These are phyloP conservation scores for Picea sitchensis DNA, from an alignment of 75 land plant species.

Conservation along the genomic window DNA sequence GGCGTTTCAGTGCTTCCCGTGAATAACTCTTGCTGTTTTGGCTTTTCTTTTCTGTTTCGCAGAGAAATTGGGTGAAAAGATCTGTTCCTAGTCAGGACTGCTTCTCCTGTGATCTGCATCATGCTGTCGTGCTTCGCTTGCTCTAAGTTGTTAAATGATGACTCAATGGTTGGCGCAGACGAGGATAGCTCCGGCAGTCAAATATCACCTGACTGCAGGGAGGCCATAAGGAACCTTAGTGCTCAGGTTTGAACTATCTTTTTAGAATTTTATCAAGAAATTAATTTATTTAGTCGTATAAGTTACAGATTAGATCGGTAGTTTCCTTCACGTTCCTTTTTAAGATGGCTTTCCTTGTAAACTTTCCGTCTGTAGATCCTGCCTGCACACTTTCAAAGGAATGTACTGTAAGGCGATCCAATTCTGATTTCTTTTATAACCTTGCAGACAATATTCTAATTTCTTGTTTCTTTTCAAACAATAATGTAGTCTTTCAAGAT, in stretches of 20 bases:
- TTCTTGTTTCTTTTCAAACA: too few relatives aligned
- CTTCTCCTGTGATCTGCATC: not conserved
- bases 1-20: too few relatives aligned
- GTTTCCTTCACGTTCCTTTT: not conserved
- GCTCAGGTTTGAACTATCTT: constrained; percentile 42
- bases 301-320: not conserved
- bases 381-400: constrained; percentile 1
- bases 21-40: too few relatives aligned
- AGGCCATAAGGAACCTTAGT: constrained; percentile 52
- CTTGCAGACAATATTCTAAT: too few relatives aligned
- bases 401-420: not conserved
- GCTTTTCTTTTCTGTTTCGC: too few relatives aligned
- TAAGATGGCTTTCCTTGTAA: not conserved
- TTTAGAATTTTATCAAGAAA: not conserved
- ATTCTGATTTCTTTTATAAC: too few relatives aligned
- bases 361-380: not conserved
- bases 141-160: constrained; percentile 44
- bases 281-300: not conserved
- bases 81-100: not conserved
- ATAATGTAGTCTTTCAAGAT: too few relatives aligned
- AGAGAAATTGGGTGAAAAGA: not conserved
- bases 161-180: constrained; percentile 6
- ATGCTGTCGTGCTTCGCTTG: constrained; percentile 78
- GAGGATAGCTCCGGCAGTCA: constrained; percentile 24
- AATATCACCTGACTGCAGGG: constrained; percentile 28